Evolutionary conservation across 768 basidiomycete genomes (phyloP).

Genomic region (Termitomyces sp.): DNA sequence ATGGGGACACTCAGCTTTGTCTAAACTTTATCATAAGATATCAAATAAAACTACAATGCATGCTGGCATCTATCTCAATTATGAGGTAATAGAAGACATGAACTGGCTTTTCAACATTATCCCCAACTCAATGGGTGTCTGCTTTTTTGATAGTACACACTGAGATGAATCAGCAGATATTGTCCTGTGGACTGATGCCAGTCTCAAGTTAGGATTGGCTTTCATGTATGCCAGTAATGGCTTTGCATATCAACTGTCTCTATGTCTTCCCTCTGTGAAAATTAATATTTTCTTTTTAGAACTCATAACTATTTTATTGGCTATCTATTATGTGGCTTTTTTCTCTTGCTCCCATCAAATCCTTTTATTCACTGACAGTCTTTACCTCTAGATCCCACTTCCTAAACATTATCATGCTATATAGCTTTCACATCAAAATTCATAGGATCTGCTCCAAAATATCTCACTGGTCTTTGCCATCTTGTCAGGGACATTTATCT

Average conservation of each 20-base stretch:
- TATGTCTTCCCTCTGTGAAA: not conserved
- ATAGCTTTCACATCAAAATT: too few species aligned
- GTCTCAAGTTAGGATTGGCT: not conserved
- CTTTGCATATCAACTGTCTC: slow-evolving; percentile 13
- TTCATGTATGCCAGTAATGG: slow-evolving; percentile 12
- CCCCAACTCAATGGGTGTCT: slow-evolving; percentile 13
- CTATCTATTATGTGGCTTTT: slow-evolving; percentile 12
- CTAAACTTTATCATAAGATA: not conserved
- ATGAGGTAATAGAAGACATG: not conserved
- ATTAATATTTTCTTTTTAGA: too few species aligned
- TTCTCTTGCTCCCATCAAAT: too few species aligned
- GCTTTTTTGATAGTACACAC: slow-evolving; percentile 12
- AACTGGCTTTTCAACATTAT: slow-evolving; percentile 7
- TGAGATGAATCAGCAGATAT: slow-evolving; percentile 17
- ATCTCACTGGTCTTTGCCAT: too few species aligned
- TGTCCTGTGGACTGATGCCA: slow-evolving; percentile 21
- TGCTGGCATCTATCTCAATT: not conserved
- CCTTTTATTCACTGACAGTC: too few species aligned
- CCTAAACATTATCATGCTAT: too few species aligned
- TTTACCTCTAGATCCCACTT: too few species aligned
- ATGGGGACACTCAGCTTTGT: not conserved
- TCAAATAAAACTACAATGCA: too few species aligned
- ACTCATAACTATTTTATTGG: slow-evolving; percentile 19
- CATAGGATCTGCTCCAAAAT: too few species aligned
- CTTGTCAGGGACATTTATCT: too few species aligned